Evolutionary conservation across 2,329 filamentous ascomycete genomes (phyloP).

Genomic region (Penicillium rolfsii): DNA sequence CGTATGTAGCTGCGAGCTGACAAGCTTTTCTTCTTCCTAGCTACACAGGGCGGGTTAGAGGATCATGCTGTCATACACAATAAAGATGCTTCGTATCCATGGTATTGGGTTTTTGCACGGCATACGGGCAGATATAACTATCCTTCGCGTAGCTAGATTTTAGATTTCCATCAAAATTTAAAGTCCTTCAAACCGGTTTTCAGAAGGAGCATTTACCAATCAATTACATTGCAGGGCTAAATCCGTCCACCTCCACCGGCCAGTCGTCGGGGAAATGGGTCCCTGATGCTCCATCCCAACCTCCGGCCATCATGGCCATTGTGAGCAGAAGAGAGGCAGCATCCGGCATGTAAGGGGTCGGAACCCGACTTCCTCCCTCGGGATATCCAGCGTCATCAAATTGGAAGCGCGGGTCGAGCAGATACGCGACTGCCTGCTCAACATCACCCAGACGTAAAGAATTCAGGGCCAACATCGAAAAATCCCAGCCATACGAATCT

Average conservation of each 20-base stretch:
- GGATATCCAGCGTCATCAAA: slow-evolving; percentile 3
- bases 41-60: slow-evolving; percentile 18
- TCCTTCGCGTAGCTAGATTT: no score
- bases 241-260: neutral
- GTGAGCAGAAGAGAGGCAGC: neutral
- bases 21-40: slow-evolving; percentile 29
- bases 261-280: neutral
- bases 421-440: neutral
- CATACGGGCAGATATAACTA: no score
- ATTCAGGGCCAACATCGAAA: neutral
- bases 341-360: neutral
- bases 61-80: neutral
- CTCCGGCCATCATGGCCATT: neutral
- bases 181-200: no score
- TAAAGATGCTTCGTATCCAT: neutral
- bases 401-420: neutral
- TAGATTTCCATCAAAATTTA: no score
- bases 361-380: neutral
- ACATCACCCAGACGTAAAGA: neutral
- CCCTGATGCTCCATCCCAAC: neutral
- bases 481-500: slow-evolving; percentile 1
- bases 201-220: neutral
- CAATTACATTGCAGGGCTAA: neutral
- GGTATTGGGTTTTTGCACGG: neutral
- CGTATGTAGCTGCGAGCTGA: slow-evolving; percentile 25